These are phyloP conservation scores for Penicillium corylophilum DNA, from an alignment of 2,329 filamentous ascomycete species.

Conservation along the genomic window DNA sequence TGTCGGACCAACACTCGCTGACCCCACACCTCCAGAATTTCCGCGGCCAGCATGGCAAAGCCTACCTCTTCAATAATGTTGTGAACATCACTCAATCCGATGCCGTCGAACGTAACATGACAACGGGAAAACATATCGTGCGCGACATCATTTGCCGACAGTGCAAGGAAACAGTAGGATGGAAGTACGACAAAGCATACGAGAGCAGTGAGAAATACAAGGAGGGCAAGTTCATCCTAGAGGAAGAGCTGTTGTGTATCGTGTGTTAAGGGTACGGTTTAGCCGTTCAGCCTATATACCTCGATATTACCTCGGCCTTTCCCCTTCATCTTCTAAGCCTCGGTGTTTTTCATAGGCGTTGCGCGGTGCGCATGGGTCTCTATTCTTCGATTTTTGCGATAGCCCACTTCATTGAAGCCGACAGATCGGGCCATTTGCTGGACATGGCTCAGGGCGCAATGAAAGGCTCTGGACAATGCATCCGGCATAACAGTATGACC, in stretches of 20 bases:
- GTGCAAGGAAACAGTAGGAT: slow-evolving; percentile 90
- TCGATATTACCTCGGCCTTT: neutral
- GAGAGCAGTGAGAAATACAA: slow-evolving; percentile 95
- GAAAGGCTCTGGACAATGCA: neutral
- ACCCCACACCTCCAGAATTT: slow-evolving; percentile 68
- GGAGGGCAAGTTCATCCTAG: slow-evolving; percentile 96
- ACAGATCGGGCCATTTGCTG: neutral
- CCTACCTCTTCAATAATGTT: slow-evolving; percentile 90
- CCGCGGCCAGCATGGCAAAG: slow-evolving; percentile 96
- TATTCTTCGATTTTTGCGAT: neutral
- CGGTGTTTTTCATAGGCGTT: slow-evolving; percentile 21
- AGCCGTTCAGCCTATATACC: neutral
- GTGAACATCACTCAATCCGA: slow-evolving; percentile 84
- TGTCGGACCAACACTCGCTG: slow-evolving; percentile 6
- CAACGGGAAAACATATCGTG: slow-evolving; percentile 89
- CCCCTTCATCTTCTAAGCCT: neutral
- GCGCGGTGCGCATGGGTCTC: slow-evolving; percentile 5
- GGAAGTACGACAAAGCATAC: slow-evolving; percentile 98
- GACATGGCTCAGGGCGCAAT: slow-evolving; percentile 1
- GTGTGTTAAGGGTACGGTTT: slow-evolving; percentile 55
- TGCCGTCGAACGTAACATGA: slow-evolving; percentile 95
- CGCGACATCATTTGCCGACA: slow-evolving; percentile 89
- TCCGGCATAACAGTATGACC: neutral
- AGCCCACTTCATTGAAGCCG: neutral
- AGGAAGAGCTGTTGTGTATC: slow-evolving; percentile 82